Conservation (phyloP, 768 basidiomycete species). For the Lactifluus pinguis region DNA sequence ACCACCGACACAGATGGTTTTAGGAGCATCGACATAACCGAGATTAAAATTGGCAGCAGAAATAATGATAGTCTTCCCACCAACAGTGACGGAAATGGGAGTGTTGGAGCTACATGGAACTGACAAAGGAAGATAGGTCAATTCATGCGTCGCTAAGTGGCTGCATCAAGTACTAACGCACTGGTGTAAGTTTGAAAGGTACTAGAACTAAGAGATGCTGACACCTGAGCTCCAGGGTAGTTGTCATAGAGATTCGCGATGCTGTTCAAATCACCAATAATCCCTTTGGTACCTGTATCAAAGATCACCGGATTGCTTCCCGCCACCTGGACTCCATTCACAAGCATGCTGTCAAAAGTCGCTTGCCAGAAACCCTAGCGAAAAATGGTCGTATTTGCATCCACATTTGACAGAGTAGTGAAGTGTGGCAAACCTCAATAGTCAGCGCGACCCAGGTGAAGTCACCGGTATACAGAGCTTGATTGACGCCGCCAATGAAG, state of each 20-base stretch:
- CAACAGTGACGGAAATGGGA: not conserved
- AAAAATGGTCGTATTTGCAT: slow-evolving; percentile 14
- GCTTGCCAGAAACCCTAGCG: no score
- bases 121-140: not conserved
- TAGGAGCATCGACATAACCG: not conserved
- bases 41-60: not conserved
- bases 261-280: slow-evolving; percentile 15
- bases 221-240: not conserved
- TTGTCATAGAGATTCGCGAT: slow-evolving; percentile 10
- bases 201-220: no score
- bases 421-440: not conserved
- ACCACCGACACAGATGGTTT: not conserved
- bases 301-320: slow-evolving; percentile 9
- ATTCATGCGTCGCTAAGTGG: no score
- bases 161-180: not conserved
- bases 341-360: not conserved
- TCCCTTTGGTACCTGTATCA: slow-evolving; percentile 21
- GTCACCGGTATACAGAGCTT: not conserved
- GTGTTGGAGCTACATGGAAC: not conserved
- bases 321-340: not conserved
- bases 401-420: no score
- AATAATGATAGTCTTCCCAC: not conserved
- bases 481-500: slow-evolving; percentile 6
- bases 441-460: slow-evolving; percentile 2
- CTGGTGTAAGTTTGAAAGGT: not conserved